These are phyloP conservation scores for Nannizzia gypsea DNA, from an alignment of 2,329 filamentous ascomycete genomes.

Conservation along the genomic window DNA sequence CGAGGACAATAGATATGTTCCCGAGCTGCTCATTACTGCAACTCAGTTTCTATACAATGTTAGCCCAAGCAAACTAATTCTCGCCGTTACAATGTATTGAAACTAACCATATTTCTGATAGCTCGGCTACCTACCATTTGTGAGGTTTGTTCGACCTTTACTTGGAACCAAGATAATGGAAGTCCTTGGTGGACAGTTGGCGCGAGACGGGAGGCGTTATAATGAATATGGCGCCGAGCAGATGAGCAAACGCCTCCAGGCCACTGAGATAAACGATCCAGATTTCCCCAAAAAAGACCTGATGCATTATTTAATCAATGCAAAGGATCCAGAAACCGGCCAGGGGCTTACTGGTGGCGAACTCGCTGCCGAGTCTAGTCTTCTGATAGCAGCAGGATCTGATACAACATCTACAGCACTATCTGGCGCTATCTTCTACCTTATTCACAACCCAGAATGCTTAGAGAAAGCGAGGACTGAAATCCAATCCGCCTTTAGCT, in stretches of 20 bases:
- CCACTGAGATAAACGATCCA: conserved; percentile 14
- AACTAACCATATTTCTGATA: conserved; percentile 3
- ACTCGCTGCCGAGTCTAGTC: conserved; percentile 37
- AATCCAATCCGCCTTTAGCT: conserved; percentile 24
- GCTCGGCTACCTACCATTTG: conserved; percentile 12
- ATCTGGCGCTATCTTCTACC: conserved; percentile 29
- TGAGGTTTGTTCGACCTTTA: conserved; percentile 8
- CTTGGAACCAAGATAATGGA: conserved; percentile 9
- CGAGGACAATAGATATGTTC: conserved; percentile 12
- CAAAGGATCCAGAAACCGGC: conserved; percentile 36
- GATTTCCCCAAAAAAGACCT: conserved; percentile 33
- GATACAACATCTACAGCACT: conserved; percentile 32
- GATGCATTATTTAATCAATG: conserved; percentile 36
- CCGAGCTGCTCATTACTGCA: conserved; percentile 20
- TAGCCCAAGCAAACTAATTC: background rate
- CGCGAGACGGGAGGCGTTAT: conserved; percentile 8
- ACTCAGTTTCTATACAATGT: conserved; percentile 14
- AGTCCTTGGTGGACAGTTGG: conserved; percentile 11
- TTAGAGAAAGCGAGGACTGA: conserved; percentile 23
- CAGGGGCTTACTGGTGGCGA: conserved; percentile 34
- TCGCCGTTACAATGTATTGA: background rate
- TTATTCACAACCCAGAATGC: conserved; percentile 23
- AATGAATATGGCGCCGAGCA: conserved; percentile 20
- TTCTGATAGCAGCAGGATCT: conserved; percentile 38
- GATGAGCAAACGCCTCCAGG: conserved; percentile 32